Percentiles rank a stretch among this genome's conserved stretches.
Evolutionary conservation across 2,329 filamentous ascomycete species (phyloP).

Genomic region (Botrytis tulipae): DNA sequence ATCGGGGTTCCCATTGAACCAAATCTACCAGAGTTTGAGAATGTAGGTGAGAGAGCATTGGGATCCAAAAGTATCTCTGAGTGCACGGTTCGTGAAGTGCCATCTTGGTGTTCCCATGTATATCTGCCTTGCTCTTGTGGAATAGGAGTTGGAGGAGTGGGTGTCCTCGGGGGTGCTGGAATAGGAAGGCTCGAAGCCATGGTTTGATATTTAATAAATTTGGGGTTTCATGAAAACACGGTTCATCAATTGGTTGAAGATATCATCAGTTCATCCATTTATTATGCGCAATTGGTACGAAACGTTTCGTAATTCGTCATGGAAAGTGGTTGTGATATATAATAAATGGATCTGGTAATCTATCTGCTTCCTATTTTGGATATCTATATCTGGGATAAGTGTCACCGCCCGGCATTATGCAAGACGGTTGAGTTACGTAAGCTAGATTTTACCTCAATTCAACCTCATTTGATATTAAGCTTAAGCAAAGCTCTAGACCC

Average conservation of each 20-base stretch:
- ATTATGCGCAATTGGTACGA: neutral
- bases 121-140: constrained; percentile 40
- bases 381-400: neutral
- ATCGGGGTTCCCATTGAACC: constrained; percentile 40
- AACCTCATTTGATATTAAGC: constrained; percentile 12
- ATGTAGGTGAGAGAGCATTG: constrained; percentile 47
- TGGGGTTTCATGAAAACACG: constrained; percentile 9
- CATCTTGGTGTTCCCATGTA: constrained; percentile 20
- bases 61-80: constrained; percentile 43
- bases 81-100: constrained; percentile 27
- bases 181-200: constrained; percentile 61
- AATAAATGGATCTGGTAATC: constrained; percentile 21
- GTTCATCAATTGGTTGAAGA: constrained; percentile 6
- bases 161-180: constrained; percentile 60
- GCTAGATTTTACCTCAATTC: constrained; percentile 10
- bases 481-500: constrained; percentile 14
- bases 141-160: constrained; percentile 57
- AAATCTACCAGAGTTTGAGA: constrained; percentile 33
- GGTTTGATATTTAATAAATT: constrained; percentile 16
- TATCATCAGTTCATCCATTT: constrained; percentile 2
- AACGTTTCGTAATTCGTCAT: constrained; percentile 13
- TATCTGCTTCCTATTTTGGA: constrained; percentile 16
- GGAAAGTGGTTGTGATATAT: constrained; percentile 17
- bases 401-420: neutral
- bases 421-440: neutral